Evolutionary conservation across 345 rosid species (phyloP).

Genomic region (Hypericum perforatum): DNA sequence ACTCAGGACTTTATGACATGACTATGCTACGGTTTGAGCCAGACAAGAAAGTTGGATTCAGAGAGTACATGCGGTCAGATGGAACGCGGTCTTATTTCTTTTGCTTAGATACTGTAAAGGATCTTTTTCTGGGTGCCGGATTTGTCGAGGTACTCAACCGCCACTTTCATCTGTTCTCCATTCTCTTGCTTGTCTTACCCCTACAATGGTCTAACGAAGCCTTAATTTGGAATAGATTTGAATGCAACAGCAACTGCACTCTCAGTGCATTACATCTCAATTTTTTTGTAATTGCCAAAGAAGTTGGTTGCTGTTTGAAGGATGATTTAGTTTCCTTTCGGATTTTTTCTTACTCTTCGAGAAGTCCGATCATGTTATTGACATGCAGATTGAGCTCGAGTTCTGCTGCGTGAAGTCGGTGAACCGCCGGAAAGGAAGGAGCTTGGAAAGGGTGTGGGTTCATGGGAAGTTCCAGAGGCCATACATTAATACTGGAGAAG

Average conservation of each 20-base stretch:
- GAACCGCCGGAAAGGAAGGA: slow-evolving; percentile 58
- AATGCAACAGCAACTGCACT: no score
- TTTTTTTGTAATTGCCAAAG: no score
- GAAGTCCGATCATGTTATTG: neutral
- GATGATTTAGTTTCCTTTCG: no score
- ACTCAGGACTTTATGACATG: slow-evolving; percentile 85
- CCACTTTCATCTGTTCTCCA: no score
- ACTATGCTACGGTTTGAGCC: slow-evolving; percentile 79
- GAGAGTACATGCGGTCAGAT: slow-evolving; percentile 69
- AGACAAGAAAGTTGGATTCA: slow-evolving; percentile 60
- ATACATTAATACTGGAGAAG: no score
- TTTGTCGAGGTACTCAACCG: slow-evolving; percentile 50
- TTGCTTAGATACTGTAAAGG: slow-evolving; percentile 48
- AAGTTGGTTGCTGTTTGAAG: no score
- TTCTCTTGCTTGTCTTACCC: no score
- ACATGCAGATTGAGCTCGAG: slow-evolving; percentile 67
- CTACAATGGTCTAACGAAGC: no score
- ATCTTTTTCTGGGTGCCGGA: slow-evolving; percentile 55
- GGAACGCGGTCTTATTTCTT: slow-evolving; percentile 87
- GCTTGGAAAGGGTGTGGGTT: slow-evolving; percentile 79
- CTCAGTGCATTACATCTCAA: no score
- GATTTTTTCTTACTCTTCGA: slow-evolving; percentile 5
- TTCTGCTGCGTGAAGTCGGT: slow-evolving; percentile 70
- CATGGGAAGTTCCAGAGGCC: slow-evolving; percentile 90
- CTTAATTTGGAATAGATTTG: no score